phyloP scores from a whole-genome alignment of 2,329 filamentous ascomycete genomes.

The Myriosclerotinia curreyana region DNA sequence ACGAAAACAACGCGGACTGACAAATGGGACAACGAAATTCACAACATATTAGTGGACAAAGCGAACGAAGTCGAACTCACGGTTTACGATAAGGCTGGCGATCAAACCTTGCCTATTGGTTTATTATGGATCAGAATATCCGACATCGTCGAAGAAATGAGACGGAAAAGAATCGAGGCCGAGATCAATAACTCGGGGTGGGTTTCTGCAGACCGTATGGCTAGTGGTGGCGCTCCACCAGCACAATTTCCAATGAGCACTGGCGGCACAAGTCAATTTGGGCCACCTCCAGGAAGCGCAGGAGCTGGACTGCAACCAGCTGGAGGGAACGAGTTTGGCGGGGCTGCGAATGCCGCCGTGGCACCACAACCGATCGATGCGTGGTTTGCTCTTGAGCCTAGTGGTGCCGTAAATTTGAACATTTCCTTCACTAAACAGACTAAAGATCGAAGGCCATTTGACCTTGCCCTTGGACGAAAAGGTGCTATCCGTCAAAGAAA shows the following conservation, averaged over 20 bases:
- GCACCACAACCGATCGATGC: conserved; percentile 68
- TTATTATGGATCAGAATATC: conserved; percentile 96
- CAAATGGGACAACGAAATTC: conserved; percentile 86
- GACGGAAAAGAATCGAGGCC: conserved; percentile 93
- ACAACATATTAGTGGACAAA: conserved; percentile 93
- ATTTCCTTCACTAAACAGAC: conserved; percentile 91
- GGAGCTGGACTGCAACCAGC: conserved; percentile 30
- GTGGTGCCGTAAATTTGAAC: conserved; percentile 85
- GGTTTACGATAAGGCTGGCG: conserved; percentile 91
- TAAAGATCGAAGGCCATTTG: conserved; percentile 76
- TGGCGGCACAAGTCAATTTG: conserved; percentile 46
- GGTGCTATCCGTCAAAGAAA: conserved; percentile 96
- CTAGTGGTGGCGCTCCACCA: conserved; percentile 51
- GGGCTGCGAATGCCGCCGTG: conserved; percentile 40
- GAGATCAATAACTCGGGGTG: conserved; percentile 93
- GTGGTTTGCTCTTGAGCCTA: conserved; percentile 96
- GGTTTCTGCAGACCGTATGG: conserved; percentile 97
- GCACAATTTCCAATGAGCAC: conserved; percentile 59
- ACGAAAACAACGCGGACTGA: conserved; percentile 84
- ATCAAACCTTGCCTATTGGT: conserved; percentile 87
- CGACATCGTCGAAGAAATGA: conserved; percentile 96
- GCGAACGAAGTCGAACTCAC: conserved; percentile 98
- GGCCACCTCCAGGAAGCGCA: conserved; percentile 44
- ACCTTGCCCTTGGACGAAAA: conserved; percentile 88
- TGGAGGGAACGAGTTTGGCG: conserved; percentile 33